Evolutionary conservation across 352 stramenopile species (phyloP).

Genomic region (Blastocystis sp.): DNA sequence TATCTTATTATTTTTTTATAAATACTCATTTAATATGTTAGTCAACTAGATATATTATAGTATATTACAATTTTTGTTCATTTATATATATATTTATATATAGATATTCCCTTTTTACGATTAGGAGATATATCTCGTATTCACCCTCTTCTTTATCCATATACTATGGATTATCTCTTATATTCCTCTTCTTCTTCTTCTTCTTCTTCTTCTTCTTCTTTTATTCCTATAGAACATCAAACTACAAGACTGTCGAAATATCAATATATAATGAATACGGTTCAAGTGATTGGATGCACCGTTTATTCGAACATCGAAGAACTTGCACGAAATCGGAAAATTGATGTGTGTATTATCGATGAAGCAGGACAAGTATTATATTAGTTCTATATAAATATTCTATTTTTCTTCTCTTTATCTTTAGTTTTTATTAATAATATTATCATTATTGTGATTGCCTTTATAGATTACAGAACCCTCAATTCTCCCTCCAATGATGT

Average conservation of each 20-base stretch:
- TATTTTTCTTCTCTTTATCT: no score
- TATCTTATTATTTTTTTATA: slow-evolving; percentile 10
- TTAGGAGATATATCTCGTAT: slow-evolving; percentile 1
- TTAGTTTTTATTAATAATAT: no score
- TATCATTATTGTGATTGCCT: no score
- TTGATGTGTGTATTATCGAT: slow-evolving; percentile 91
- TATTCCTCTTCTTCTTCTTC: no score
- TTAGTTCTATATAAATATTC: no score
- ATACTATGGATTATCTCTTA: no score
- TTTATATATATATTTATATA: background rate
- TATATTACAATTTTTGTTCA: background rate
- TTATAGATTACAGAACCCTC: slow-evolving; percentile 87
- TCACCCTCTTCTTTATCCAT: background rate
- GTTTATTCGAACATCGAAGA: slow-evolving; percentile 22
- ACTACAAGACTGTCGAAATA: no score
- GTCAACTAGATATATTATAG: no score
- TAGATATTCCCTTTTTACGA: slow-evolving; percentile 22
- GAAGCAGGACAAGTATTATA: slow-evolving; percentile 86
- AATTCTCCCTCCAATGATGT: slow-evolving; percentile 66
- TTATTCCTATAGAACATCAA: no score
- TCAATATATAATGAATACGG: background rate
- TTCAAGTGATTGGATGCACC: slow-evolving; percentile 1
- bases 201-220: no score
- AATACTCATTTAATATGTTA: no score
- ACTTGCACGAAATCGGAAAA: slow-evolving; percentile 53